Conservation (phyloP, 2,329 filamentous ascomycete species). For the Diaporthe batatas region DNA sequence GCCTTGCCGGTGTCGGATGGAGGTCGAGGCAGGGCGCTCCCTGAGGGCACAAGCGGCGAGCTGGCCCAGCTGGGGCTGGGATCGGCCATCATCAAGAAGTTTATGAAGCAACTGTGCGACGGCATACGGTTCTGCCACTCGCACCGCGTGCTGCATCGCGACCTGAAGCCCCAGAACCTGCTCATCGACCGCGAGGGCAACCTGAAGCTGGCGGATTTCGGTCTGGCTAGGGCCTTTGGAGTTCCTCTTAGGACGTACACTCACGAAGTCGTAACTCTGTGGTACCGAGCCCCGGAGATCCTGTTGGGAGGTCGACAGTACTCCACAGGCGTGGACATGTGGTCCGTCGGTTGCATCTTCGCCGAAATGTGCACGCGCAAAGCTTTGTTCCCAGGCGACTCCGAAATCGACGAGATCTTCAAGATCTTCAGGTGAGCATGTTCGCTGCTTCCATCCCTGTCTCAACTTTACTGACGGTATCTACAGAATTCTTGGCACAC, state of each 20-base stretch:
- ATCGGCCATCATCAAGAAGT: slow-evolving; percentile 87
- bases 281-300: slow-evolving; percentile 91
- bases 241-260: slow-evolving; percentile 90
- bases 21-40: slow-evolving; percentile 83
- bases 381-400: slow-evolving; percentile 89
- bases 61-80: slow-evolving; percentile 78
- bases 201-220: slow-evolving; percentile 88
- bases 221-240: slow-evolving; percentile 88
- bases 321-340: slow-evolving; percentile 94
- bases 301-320: slow-evolving; percentile 89
- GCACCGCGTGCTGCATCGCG: slow-evolving; percentile 85
- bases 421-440: slow-evolving; percentile 84
- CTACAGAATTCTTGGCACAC: slow-evolving; percentile 79
- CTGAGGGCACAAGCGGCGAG: slow-evolving; percentile 76
- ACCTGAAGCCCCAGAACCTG: slow-evolving; percentile 88
- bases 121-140: slow-evolving; percentile 88
- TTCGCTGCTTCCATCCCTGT: neutral
- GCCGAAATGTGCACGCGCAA: slow-evolving; percentile 94
- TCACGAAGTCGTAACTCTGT: slow-evolving; percentile 91
- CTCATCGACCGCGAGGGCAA: slow-evolving; percentile 88
- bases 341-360: slow-evolving; percentile 91
- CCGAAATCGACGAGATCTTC: slow-evolving; percentile 94
- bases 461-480: slow-evolving; percentile 43
- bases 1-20: slow-evolving; percentile 84
- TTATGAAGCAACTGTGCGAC: slow-evolving; percentile 87